These are phyloP conservation scores for Musa balbisiana DNA, from an alignment of 202 grass and related monocot genomes.

Conservation along the genomic window DNA sequence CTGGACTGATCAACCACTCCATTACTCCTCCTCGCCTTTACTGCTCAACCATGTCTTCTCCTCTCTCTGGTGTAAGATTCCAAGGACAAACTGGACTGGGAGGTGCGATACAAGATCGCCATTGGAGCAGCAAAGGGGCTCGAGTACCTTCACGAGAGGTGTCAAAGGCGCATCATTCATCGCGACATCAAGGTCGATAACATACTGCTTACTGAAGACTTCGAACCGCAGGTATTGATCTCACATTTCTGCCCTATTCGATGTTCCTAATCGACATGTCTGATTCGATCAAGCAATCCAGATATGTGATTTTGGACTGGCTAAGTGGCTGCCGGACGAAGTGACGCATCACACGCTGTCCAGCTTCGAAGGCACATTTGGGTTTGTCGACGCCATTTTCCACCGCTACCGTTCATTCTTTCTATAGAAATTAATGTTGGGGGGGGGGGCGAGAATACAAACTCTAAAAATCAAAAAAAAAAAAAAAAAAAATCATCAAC, in stretches of 20 bases:
- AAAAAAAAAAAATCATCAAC: no score
- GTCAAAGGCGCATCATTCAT: constrained; percentile 60
- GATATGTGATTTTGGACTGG: constrained; percentile 90
- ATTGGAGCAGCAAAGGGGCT: constrained; percentile 44
- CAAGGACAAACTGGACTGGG: constrained; percentile 41
- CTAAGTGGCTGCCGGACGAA: constrained; percentile 59
- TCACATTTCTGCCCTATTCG: not conserved
- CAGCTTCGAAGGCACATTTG: constrained; percentile 72
- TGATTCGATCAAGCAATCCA: constrained; percentile 8
- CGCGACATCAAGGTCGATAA: constrained; percentile 71
- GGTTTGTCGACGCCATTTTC: constrained; percentile 17
- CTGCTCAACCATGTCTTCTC: not conserved
- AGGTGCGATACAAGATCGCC: constrained; percentile 41
- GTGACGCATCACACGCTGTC: constrained; percentile 58
- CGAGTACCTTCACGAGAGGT: constrained; percentile 74
- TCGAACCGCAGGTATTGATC: constrained; percentile 44
- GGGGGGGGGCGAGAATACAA: no score
- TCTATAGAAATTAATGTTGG: no score
- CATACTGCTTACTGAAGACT: constrained; percentile 59
- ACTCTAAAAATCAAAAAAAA: no score
- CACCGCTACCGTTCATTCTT: no score
- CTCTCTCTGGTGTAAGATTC: constrained; percentile 16
- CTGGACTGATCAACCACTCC: no score
- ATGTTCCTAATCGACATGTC: no score
- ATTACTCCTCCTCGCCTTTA: no score